Evolutionary conservation across 768 basidiomycete species (phyloP).

Genomic region (Tylopilus plumbeoviolaceoides): DNA sequence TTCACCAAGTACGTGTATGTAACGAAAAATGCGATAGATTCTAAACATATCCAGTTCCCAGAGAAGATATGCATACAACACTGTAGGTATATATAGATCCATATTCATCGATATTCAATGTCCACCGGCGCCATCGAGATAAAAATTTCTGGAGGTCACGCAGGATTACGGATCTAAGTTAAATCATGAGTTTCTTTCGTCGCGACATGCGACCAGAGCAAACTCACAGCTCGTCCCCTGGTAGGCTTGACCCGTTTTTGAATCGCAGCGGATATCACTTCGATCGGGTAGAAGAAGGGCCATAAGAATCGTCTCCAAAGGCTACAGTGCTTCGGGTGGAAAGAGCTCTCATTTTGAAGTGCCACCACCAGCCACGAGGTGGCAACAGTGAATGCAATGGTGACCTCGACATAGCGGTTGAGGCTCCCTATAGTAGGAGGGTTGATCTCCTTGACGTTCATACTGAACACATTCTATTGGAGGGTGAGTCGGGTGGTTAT

Average conservation of each 20-base stretch:
- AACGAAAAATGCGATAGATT: neutral
- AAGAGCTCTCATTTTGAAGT: slow-evolving; percentile 35
- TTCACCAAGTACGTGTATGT: neutral
- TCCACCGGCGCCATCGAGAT: neutral
- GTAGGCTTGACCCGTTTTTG: neutral
- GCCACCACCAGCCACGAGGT: slow-evolving; percentile 57
- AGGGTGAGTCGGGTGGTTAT: slow-evolving; percentile 5
- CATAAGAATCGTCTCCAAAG: slow-evolving; percentile 14
- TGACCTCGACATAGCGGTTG: slow-evolving; percentile 35
- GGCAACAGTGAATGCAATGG: slow-evolving; percentile 45
- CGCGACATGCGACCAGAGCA: neutral
- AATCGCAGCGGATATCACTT: neutral
- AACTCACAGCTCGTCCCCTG: slow-evolving; percentile 5
- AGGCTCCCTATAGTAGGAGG: slow-evolving; percentile 27
- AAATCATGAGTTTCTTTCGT: neutral
- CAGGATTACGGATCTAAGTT: neutral
- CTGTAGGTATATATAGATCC: neutral
- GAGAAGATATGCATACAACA: neutral
- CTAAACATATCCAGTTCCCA: neutral
- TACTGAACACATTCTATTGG: slow-evolving; percentile 30
- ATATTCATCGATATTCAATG: neutral
- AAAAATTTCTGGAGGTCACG: neutral
- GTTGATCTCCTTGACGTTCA: slow-evolving; percentile 32
- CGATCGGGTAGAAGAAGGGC: slow-evolving; percentile 18
- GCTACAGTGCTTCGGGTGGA: slow-evolving; percentile 2